phyloP scores from a whole-genome alignment of 495 filamentous ascomycete genomes.

The Daldinia vernicosa region DNA sequence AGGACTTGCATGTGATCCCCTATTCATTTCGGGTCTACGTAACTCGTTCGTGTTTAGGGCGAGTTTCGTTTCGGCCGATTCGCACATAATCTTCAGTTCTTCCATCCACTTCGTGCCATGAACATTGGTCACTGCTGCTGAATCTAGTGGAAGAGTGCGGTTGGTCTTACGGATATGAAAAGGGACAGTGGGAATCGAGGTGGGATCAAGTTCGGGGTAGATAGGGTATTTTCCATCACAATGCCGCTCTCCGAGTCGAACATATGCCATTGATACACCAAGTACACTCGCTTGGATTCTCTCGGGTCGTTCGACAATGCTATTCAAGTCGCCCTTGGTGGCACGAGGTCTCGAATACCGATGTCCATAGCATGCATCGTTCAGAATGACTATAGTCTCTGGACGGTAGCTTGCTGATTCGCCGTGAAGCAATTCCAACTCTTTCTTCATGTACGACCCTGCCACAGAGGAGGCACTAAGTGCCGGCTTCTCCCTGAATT shows the following conservation, averaged over 20 bases:
- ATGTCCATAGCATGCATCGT: constrained; percentile 95
- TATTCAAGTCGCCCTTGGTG: constrained; percentile 67
- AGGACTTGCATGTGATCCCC: constrained; percentile 56
- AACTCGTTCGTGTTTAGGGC: constrained; percentile 79
- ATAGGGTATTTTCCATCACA: constrained; percentile 73
- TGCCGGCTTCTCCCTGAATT: constrained; percentile 52
- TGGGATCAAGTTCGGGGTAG: constrained; percentile 59
- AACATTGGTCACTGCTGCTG: constrained; percentile 78
- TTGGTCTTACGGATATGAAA: constrained; percentile 83
- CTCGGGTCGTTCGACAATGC: constrained; percentile 92
- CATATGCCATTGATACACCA: constrained; percentile 87
- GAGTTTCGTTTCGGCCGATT: constrained; percentile 75
- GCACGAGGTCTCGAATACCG: constrained; percentile 84
- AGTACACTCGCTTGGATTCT: constrained; percentile 84
- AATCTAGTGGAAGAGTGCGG: constrained; percentile 69
- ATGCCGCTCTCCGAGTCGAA: constrained; percentile 84
- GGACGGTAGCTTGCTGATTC: constrained; percentile 56
- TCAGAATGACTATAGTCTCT: constrained; percentile 81
- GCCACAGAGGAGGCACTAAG: constrained; percentile 76
- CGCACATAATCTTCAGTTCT: constrained; percentile 85
- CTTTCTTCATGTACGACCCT: constrained; percentile 71
- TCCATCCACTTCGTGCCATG: constrained; percentile 92
- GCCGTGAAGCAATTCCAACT: constrained; percentile 70
- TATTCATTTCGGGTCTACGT: constrained; percentile 63
- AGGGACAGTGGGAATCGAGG: constrained; percentile 67